Base-by-base conservation (phyloP, 257 asterid species). In the Nyctanthes arbortristis region DNA sequence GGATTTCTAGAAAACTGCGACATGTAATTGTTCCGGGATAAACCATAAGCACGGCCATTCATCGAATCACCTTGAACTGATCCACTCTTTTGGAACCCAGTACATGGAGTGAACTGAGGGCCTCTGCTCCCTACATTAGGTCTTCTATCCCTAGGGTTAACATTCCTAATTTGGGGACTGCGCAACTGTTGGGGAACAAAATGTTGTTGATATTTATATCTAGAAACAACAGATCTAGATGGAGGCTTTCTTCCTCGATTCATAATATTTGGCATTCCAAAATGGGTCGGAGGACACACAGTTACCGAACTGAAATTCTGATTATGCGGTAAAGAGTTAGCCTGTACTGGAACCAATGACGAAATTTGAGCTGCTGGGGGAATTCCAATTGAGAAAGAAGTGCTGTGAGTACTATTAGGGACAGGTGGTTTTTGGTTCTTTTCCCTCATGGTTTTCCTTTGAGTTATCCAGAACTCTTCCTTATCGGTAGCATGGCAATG, bases 401-500 rank as follows among this genome's bases (percentile, higher is more conserved):
- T 55, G 55, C 60, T 56, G 62, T 52, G 59, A 28, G 25, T 65
- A 59, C 36, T 34, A 14, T 80, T 47, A 65, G 58, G 66, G 63
- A 60, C 7, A 20, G 72, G 72, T 20, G 60, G 63, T 65, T 27
- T 22, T 49, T 75, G 73, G 40, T 63, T 76, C 35, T 49, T 70
- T 25, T 72, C 84, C 86, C 72, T 87, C 61, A 47, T 74, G 62
- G 69, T 67, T 70, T 77, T 79, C 61, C 99, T 83, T 79, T 79
- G 88, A 63, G 81, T 24, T 74, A 27, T 86, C 99, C 99, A 93
- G 67, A 35, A 80, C 37, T 77, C 88, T 1, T 80, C 92, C 72
- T 89, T 89, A 40, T 91, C 97, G 14, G 75, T 89, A 47, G 99
- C 99, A 77, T 89, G 93, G 65, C 99, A 93, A 74, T 93, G 99